Evolutionary conservation across 2,329 filamentous ascomycete species (phyloP).

Genomic region (Aspergillus versicolor): DNA sequence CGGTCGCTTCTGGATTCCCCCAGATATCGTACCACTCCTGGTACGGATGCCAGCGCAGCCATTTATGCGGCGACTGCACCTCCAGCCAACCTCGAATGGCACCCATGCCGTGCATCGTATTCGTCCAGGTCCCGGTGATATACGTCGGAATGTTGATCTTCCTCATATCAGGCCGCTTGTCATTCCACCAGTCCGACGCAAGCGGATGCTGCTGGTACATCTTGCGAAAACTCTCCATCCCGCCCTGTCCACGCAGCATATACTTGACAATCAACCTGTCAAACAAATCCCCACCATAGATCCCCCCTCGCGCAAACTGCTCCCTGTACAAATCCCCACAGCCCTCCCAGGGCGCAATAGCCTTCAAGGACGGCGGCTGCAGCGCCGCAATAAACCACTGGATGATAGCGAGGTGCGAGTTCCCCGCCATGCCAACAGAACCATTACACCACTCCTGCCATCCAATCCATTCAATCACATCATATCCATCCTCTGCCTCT

Average conservation of each 20-base stretch:
- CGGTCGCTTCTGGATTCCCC: slow-evolving; percentile 7
- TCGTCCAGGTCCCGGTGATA: slow-evolving; percentile 33
- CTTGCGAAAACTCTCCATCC: slow-evolving; percentile 42
- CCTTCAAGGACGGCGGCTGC: slow-evolving; percentile 41
- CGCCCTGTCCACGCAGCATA: slow-evolving; percentile 32
- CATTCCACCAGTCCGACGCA: slow-evolving; percentile 4
- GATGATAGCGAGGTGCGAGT: slow-evolving; percentile 38
- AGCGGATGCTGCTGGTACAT: slow-evolving; percentile 36
- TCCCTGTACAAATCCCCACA: slow-evolving; percentile 49
- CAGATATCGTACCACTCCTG: slow-evolving; percentile 18
- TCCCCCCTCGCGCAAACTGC: slow-evolving; percentile 46
- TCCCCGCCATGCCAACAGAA: slow-evolving; percentile 19
- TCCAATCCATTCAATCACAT: slow-evolving; percentile 22
- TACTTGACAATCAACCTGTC: slow-evolving; percentile 38
- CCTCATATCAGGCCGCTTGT: slow-evolving; percentile 6
- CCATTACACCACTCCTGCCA: slow-evolving; percentile 25
- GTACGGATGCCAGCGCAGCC: slow-evolving; percentile 15
- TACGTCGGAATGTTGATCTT: slow-evolving; percentile 7
- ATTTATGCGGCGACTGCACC: slow-evolving; percentile 7
- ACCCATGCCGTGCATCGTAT: slow-evolving; percentile 27
- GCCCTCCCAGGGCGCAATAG: slow-evolving; percentile 49
- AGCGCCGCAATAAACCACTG: slow-evolving; percentile 46
- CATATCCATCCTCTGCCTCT: slow-evolving; percentile 28
- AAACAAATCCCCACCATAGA: slow-evolving; percentile 28
- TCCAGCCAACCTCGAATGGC: slow-evolving; percentile 13